A percentile compares a stretch with the other conserved stretches of the same genome.
Evolutionary conservation across 2,329 filamentous ascomycete species (phyloP).

Genomic region (Nemania diffusa): DNA sequence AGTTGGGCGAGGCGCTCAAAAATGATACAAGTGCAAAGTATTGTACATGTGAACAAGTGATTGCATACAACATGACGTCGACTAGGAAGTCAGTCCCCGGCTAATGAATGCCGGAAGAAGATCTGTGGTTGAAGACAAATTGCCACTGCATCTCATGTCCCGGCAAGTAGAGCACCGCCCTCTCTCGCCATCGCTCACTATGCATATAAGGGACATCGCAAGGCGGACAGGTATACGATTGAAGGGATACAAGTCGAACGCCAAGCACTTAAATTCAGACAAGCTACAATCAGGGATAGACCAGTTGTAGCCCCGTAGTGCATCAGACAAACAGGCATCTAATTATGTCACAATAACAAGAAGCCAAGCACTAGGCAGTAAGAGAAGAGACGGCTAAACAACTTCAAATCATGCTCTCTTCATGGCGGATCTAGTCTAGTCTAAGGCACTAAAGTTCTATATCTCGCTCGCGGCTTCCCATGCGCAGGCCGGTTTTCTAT

Average conservation of each 20-base stretch:
- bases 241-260: background rate
- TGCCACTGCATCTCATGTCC: background rate
- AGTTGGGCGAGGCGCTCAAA: too few species aligned
- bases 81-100: background rate
- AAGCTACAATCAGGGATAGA: background rate
- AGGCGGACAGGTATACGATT: background rate
- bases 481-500: background rate
- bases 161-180: background rate
- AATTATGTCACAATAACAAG: background rate
- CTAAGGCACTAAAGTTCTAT: background rate
- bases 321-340: too few species aligned
- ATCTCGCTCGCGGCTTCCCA: background rate
- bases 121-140: background rate
- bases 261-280: background rate
- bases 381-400: background rate
- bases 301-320: too few species aligned
- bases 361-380: background rate
- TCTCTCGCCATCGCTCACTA: too few species aligned
- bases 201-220: background rate
- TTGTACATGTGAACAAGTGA: background rate
- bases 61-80: background rate
- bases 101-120: background rate
- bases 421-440: background rate
- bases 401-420: constrained; percentile 9
- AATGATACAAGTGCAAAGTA: too few species aligned